phyloP scores from a whole-genome alignment of 139 green algal genomes.

The Tetradesmus obliquus region DNA sequence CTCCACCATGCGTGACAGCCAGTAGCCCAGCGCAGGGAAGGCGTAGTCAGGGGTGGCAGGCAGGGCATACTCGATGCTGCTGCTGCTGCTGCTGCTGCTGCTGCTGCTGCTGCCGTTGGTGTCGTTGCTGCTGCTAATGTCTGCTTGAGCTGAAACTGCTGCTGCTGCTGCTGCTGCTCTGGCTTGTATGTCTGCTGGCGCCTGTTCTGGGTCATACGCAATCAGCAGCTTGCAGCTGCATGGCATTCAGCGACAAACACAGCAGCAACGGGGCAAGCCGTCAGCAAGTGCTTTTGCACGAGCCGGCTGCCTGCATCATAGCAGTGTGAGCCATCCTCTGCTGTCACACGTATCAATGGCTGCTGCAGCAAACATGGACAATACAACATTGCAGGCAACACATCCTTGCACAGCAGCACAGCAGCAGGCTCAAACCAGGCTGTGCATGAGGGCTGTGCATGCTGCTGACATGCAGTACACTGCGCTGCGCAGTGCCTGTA shows the following conservation, averaged over 20 bases:
- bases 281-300: background rate
- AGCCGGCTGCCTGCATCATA: no score
- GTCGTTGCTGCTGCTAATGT: background rate
- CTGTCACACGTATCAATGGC: no score
- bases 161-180: slow-evolving; percentile 7
- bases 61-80: background rate
- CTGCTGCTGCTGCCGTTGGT: background rate
- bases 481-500: background rate
- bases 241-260: background rate
- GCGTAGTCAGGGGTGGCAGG: background rate
- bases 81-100: background rate
- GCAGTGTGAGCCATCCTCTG: no score
- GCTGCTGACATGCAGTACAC: background rate
- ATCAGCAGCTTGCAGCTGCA: slow-evolving; percentile 16
- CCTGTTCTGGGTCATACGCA: background rate
- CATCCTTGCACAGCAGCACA: background rate
- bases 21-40: slow-evolving; percentile 34
- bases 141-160: background rate
- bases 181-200: background rate
- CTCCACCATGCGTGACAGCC: slow-evolving; percentile 7
- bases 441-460: background rate
- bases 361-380: no score
- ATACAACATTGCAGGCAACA: no score
- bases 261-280: background rate
- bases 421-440: background rate